Base-by-base conservation (phyloP, 352 stramenopile species). In the Phytophthora foliorum region DNA sequence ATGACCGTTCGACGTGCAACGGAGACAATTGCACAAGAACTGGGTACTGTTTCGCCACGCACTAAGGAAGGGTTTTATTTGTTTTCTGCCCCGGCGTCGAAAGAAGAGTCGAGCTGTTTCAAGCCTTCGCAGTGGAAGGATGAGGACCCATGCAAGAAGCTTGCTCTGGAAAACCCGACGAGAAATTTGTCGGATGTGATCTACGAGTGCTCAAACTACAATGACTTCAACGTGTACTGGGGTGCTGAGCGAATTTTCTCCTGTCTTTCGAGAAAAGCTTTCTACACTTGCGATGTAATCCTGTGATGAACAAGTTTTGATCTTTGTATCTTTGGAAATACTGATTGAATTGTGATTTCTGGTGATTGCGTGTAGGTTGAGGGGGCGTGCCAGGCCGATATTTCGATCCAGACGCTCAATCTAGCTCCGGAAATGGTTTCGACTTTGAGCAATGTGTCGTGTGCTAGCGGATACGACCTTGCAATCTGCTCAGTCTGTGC, bases 401-500 rank as follows among this genome's bases (percentile, higher is more conserved):
- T 93, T 41, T 84, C 81, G 0, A 59, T 92, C 22, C 66, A 88
- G 24, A 50, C 61, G 0, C 41, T 77, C n/a, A 45, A 22, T 45
- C 39, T 45, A 13, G 39, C 39, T 22, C 3, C 39, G 0, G 42
- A 55, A 10, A 17, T 52, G 13, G 52, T 70, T 24, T 41, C 69
- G 1, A 78, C 61, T 6, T 46, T 46, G 17, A 69, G 49, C n/a
- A 80, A 61, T 25, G 45, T 56, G 6, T 70, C 80, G 0, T 93
- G 83, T 64, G 59, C 75, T 2, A 45, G 63, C 14, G 81, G 81
- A 0, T 92, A 92, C 56, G 72, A 88, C 31, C 67, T 80, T n/a
- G 59, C 81, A 16, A 89, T 92, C 48, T 93, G 86, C 46, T 93
- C 86, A 6, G 84, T 92, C 27, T 93, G 86, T 45, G 74, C 74